Percentiles rank a stretch among this genome's conserved stretches.
phyloP scores from a whole-genome alignment of 352 stramenopile genomes.

The Thraustochytrium striatum region DNA sequence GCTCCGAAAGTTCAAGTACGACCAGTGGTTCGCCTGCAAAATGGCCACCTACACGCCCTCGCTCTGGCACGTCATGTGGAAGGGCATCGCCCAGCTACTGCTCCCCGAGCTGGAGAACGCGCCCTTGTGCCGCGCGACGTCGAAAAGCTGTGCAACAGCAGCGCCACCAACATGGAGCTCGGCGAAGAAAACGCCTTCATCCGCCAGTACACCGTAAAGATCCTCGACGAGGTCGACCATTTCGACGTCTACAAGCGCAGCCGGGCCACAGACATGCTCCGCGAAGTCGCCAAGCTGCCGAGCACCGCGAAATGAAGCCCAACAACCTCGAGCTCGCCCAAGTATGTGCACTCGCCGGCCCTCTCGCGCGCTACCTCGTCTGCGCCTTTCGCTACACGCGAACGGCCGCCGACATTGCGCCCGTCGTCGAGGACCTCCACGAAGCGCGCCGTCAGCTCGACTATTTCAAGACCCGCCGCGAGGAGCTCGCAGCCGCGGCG shows the following conservation, averaged over 20 bases:
- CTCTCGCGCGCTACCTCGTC: neutral
- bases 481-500: neutral
- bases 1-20: neutral
- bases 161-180: neutral
- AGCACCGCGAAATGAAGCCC: conserved; percentile 22
- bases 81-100: conserved; percentile 1
- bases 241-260: conserved; percentile 41
- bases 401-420: neutral
- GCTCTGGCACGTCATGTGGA: conserved; percentile 24
- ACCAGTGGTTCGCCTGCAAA: conserved; percentile 46
- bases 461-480: neutral
- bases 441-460: neutral
- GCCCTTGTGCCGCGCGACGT: neutral
- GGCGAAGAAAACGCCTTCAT: conserved; percentile 28
- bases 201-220: conserved; percentile 36
- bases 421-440: neutral
- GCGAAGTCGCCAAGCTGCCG: neutral
- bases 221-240: conserved; percentile 32
- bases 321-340: conserved; percentile 36
- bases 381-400: conserved; percentile 18
- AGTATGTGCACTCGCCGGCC: conserved; percentile 19
- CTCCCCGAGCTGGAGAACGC: conserved; percentile 33
- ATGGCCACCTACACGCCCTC: conserved; percentile 37
- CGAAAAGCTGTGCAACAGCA: conserved; percentile 38
- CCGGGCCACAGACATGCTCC: neutral